These are phyloP conservation scores for Ophiostoma quercus DNA, from an alignment of 2,329 filamentous ascomycete genomes.

Conservation along the genomic window DNA sequence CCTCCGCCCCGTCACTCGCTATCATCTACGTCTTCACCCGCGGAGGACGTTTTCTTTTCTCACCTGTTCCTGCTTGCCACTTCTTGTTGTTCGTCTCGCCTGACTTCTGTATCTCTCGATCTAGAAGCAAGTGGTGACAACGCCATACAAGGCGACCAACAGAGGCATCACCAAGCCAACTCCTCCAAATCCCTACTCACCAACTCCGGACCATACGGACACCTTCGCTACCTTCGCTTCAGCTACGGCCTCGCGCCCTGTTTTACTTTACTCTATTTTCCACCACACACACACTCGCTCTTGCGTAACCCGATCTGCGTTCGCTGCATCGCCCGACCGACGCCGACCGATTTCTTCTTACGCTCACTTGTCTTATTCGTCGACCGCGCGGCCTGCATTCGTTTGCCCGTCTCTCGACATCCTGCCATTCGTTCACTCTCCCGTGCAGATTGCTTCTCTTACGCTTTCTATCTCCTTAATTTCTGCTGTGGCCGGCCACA, in stretches of 20 bases:
- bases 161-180: background rate
- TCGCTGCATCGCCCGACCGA: background rate
- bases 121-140: constrained; percentile 2
- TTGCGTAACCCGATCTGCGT: background rate
- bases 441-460: background rate
- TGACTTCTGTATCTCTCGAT: constrained; percentile 9
- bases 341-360: background rate
- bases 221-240: constrained; percentile 9
- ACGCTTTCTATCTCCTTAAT: background rate
- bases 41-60: constrained; percentile 14
- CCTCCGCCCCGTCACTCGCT: constrained; percentile 22
- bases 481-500: constrained; percentile 28
- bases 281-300: background rate
- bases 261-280: background rate
- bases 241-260: background rate
- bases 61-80: constrained; percentile 12
- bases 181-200: background rate
- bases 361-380: background rate
- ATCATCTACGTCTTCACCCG: constrained; percentile 20
- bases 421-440: constrained; percentile 15
- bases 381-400: constrained; percentile 9
- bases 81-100: constrained; percentile 12
- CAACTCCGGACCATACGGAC: background rate
- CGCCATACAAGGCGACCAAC: constrained; percentile 6
- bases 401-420: constrained; percentile 14